Evolutionary conservation across 176 grass and related monocot species (phyloP), one percentile per base, ranked within the genome.

Genomic region (Lolium rigidum): DNA sequence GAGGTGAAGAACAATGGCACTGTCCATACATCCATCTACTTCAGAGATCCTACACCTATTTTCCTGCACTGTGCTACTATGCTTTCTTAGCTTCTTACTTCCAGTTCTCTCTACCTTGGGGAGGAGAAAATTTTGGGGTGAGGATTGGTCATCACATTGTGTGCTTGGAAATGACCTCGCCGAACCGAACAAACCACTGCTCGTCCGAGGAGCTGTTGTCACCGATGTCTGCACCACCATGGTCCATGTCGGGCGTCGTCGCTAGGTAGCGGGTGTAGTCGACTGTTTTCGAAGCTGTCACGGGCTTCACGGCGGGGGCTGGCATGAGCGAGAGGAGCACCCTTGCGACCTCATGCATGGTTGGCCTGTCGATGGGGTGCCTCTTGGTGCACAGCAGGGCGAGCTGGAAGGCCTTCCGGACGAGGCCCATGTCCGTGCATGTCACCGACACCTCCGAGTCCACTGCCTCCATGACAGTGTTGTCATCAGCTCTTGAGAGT

Each of bases 401-500:
- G 5, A 99, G 97, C 90, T 97, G 97, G 89, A 99, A 99, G 37
- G 90, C 89, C 85, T 99, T 99, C 88, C 91, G 90, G 50, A 99
- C 92, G 2, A 90, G 89, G 10, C 85, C 83, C 92, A 94, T 94
- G 85, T 99, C 92, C 2, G 90, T 93, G 94, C 97, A 99, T 28
- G 97, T 99, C 72, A 99, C 85, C 1, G 97, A 97, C 52, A 99
- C 97, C 85, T 99, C 97, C 2, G 92, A 90, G 87, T 99, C 97
- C 76, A 99, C 94, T 6, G 97, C 94, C 82, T 99, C 97, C 97
- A 99, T 99, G 21, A 99, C 94, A 0, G 97, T 99, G 85, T 99
- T 94, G 81, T 99, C 92, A 58, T 99, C 97, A 3, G 97, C 94
- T 84, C 95, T 99, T 5, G 97, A 96, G 28, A 99, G 92, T 87